Evolutionary conservation across 2,329 filamentous ascomycete genomes (phyloP).

Genomic region (Colletotrichum musae): DNA sequence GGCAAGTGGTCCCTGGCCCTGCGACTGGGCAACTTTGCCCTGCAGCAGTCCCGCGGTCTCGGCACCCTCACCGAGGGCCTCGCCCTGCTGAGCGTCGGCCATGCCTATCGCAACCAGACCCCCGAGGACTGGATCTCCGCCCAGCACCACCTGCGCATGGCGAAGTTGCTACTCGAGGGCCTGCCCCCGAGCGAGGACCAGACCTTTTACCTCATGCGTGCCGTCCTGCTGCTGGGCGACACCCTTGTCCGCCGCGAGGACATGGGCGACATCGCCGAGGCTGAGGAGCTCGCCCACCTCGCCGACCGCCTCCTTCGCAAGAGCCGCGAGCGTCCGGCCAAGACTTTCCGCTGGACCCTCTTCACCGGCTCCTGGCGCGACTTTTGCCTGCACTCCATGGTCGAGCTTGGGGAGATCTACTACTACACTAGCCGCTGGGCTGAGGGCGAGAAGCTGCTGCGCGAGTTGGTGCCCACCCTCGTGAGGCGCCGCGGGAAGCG

Average conservation of each 20-base stretch:
- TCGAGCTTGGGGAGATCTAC: conserved; percentile 44
- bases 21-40: conserved; percentile 26
- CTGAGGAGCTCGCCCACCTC: conserved; percentile 35
- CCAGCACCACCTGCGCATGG: conserved; percentile 38
- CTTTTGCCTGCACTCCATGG: conserved; percentile 43
- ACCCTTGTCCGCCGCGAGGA: conserved; percentile 42
- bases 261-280: conserved; percentile 38
- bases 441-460: conserved; percentile 42
- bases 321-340: conserved; percentile 24
- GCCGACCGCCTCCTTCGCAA: conserved; percentile 38
- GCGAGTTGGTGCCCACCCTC: conserved; percentile 39
- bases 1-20: conserved; percentile 40
- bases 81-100: conserved; percentile 40
- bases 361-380: conserved; percentile 41
- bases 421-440: conserved; percentile 43
- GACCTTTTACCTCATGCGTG: conserved; percentile 41
- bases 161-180: conserved; percentile 35
- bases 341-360: conserved; percentile 35
- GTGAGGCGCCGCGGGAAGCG: conserved; percentile 36
- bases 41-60: conserved; percentile 31
- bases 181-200: conserved; percentile 36
- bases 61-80: conserved; percentile 39
- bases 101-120: conserved; percentile 40
- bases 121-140: conserved; percentile 39
- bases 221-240: conserved; percentile 42